A percentile compares a stretch with the other conserved stretches of the same genome.
Evolutionary conservation across 139 green algal species (phyloP).

Genomic region (Picochlorum sp.): DNA sequence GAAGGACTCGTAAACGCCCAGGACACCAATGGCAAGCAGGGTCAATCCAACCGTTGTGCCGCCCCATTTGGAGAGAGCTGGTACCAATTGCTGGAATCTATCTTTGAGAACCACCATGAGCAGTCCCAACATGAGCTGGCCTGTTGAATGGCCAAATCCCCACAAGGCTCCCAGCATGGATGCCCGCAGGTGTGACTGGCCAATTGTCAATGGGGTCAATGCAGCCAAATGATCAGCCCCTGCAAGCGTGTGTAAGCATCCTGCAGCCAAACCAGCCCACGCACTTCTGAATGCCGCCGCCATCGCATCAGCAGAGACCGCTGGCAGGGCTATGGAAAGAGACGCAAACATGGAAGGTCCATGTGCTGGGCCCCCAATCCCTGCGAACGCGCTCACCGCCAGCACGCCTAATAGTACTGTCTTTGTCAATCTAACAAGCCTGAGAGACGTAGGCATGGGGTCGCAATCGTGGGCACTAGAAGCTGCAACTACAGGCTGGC

Average conservation of each 20-base stretch:
- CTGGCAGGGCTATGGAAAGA: not conserved
- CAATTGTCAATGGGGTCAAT: constrained; percentile 91
- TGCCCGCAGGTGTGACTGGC: constrained; percentile 54
- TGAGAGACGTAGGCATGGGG: too few species aligned
- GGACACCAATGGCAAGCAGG: constrained; percentile 81
- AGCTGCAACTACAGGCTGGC: too few species aligned
- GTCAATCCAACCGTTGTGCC: constrained; percentile 78
- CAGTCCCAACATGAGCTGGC: constrained; percentile 93
- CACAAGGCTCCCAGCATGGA: constrained; percentile 89
- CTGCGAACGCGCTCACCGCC: too few species aligned
- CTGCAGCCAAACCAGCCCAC: constrained; percentile 82
- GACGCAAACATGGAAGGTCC: not conserved
- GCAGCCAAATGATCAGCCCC: constrained; percentile 94
- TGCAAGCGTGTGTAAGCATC: constrained; percentile 90
- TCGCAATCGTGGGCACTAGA: too few species aligned
- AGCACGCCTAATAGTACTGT: too few species aligned
- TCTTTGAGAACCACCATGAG: constrained; percentile 77
- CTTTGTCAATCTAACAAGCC: too few species aligned
- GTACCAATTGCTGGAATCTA: constrained; percentile 52
- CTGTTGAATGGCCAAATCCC: constrained; percentile 93
- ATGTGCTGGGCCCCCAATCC: not conserved
- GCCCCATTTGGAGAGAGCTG: constrained; percentile 61
- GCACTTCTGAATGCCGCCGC: constrained; percentile 30
- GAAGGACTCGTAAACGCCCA: constrained; percentile 83
- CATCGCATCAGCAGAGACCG: constrained; percentile 10